Conservation (phyloP, 1,284 basidiomycete genomes). For the Violaceomyces palustris region DNA sequence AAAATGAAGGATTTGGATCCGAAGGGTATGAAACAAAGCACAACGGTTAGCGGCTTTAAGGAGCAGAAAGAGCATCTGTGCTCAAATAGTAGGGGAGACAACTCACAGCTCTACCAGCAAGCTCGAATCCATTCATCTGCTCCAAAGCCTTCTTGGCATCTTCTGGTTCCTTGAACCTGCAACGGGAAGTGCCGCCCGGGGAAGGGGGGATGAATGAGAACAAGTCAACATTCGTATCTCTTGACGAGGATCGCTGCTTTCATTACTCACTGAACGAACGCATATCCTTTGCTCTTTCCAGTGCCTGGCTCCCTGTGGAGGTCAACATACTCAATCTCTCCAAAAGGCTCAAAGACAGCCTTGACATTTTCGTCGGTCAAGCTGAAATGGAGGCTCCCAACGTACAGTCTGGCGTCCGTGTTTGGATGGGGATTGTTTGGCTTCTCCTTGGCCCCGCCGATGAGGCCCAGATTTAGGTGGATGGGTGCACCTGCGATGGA, state of each 20-base stretch:
- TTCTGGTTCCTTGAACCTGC: constrained; percentile 73
- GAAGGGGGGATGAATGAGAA: neutral
- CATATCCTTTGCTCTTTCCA: constrained; percentile 93
- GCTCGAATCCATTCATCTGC: constrained; percentile 96
- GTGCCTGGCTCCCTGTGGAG: constrained; percentile 84
- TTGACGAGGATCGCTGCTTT: neutral
- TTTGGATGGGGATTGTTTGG: constrained; percentile 55
- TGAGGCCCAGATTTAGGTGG: constrained; percentile 8
- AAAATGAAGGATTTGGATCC: neutral
- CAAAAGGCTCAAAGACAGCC: constrained; percentile 97
- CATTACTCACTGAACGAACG: constrained; percentile 92
- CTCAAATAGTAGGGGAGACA: neutral
- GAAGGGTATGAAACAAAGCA: too few relatives aligned
- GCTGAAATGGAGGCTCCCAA: constrained; percentile 93
- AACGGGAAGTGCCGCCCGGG: too few relatives aligned
- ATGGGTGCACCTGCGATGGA: constrained; percentile 23
- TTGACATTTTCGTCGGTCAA: constrained; percentile 92
- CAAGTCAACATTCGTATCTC: neutral
- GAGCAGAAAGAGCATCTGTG: neutral
- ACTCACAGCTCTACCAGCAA: constrained; percentile 87
- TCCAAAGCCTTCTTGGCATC: constrained; percentile 93
- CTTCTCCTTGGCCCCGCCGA: neutral
- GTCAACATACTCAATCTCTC: constrained; percentile 95
- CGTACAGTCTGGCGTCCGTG: constrained; percentile 72
- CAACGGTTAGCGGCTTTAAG: too few relatives aligned